Base-by-base conservation (phyloP, 192 early-diverging fungal species). In the Rhizophagus sp. region DNA sequence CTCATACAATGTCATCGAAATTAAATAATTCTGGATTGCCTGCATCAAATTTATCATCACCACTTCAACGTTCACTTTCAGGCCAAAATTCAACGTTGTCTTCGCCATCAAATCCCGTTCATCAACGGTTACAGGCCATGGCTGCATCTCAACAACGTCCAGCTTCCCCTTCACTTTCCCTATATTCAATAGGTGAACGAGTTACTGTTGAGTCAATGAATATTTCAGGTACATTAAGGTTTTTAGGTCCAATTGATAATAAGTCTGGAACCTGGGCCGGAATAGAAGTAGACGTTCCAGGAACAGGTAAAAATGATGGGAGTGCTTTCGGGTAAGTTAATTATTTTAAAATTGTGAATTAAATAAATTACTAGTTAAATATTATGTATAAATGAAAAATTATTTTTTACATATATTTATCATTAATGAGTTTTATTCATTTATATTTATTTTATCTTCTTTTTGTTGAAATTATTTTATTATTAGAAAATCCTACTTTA, bases 181-280 rank as follows among this genome's bases (percentile, higher is more conserved):
- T 81, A 50, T 86, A 72, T 62, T 79, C 81, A 62, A 80, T 89
- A 66, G 91, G 91, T 13, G 89, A 91, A 34, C 82, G 88, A n/a
- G 92, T 95, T 15, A 81, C 86, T 71, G 89, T 94, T 5, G 89
- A 90, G 7, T 87, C 87, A 33, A 88, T 90, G 81, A 83, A 80
- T 0, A 70, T 92, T 24, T 80, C 86, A 17, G 94, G 94, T 65
- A 92, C 89, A 24, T 82, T 96, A 19, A 88, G 87, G 33, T 96
- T 88, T 77, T 73, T 96, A n/a, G 94, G 94, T 17, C 88, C 91
- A 1, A 89, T 92, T 47, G 86, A 92, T 39, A 91, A 92, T 73
- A 95, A 94, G 83, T 87, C 89, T 36, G 94, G 94, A 3, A 87
- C 85, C 5, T 96, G 93, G 93, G 94, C 93, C 30, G 94, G 94